phyloP scores from a whole-genome alignment of 73 alveolate genomes.

The Symbiodinium pilosum region DNA sequence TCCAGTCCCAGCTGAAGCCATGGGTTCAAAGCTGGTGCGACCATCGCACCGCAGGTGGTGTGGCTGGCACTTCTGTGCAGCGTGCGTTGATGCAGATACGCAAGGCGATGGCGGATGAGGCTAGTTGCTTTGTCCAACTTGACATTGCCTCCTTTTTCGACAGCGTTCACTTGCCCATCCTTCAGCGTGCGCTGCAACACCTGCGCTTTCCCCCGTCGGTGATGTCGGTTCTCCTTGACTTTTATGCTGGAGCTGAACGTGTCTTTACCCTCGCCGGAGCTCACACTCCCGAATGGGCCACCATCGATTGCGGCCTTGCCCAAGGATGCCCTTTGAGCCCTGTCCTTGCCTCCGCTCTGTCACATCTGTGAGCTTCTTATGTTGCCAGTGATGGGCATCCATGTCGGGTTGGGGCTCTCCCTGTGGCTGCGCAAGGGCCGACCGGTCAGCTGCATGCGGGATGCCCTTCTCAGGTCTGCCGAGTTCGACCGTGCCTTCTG shows the following conservation, averaged over 20 bases:
- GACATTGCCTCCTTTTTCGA: not conserved
- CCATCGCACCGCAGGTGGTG: not conserved
- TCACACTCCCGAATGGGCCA: not conserved
- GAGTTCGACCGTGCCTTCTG: not conserved
- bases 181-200: not conserved
- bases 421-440: not conserved
- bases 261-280: not conserved
- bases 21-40: not conserved
- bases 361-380: not conserved
- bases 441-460: not conserved
- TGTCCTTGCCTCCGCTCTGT: not conserved
- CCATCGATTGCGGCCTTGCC: not conserved
- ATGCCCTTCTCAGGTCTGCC: not conserved
- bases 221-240: no score
- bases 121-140: not conserved
- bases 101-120: not conserved
- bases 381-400: not conserved
- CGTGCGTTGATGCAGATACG: not conserved
- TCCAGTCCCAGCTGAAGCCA: not conserved
- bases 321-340: not conserved
- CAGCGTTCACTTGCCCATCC: not conserved
- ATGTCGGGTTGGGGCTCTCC: not conserved
- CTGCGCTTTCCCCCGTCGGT: not conserved
- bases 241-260: not conserved
- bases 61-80: not conserved